Conservation (phyloP, 2,329 filamentous ascomycete genomes). For the Colletotrichum cuscutae region DNA sequence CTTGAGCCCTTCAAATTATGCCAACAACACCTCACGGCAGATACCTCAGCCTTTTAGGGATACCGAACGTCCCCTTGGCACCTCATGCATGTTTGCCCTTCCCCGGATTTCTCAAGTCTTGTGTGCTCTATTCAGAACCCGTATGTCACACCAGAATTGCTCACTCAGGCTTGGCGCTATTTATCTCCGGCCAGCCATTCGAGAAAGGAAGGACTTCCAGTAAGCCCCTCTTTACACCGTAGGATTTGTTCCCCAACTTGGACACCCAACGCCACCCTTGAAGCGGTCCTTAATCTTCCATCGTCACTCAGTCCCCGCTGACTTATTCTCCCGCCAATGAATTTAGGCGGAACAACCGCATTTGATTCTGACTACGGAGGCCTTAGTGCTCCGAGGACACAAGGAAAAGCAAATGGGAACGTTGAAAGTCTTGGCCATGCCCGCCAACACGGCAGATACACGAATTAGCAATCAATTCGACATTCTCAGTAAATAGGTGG, state of each 20-base stretch:
- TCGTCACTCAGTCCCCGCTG: slow-evolving; percentile 22
- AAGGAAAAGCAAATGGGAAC: slow-evolving; percentile 5
- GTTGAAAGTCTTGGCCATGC: slow-evolving; percentile 12
- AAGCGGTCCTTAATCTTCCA: slow-evolving; percentile 25
- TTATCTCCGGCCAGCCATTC: slow-evolving; percentile 12
- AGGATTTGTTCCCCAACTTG: slow-evolving; percentile 26
- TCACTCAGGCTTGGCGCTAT: slow-evolving; percentile 19
- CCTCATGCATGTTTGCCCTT: neutral
- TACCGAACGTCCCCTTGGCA: neutral
- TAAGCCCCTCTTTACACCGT: slow-evolving; percentile 17
- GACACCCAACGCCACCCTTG: slow-evolving; percentile 6
- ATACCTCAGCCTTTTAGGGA: neutral
- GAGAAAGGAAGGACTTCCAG: slow-evolving; percentile 19
- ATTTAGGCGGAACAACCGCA: neutral
- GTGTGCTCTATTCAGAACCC: neutral
- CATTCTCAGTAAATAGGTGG: neutral
- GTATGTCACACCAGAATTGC: slow-evolving; percentile 15
- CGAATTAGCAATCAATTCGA: neutral
- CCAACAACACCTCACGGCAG: neutral
- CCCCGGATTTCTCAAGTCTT: slow-evolving; percentile 18
- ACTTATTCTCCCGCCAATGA: slow-evolving; percentile 20
- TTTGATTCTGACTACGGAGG: neutral
- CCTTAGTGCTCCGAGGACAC: too few relatives aligned
- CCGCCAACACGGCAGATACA: slow-evolving; percentile 15
- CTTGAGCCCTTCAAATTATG: neutral